These are phyloP conservation scores for Fusarium tanahbumbuense DNA, from an alignment of 2,329 filamentous ascomycete genomes.

Conservation along the genomic window DNA sequence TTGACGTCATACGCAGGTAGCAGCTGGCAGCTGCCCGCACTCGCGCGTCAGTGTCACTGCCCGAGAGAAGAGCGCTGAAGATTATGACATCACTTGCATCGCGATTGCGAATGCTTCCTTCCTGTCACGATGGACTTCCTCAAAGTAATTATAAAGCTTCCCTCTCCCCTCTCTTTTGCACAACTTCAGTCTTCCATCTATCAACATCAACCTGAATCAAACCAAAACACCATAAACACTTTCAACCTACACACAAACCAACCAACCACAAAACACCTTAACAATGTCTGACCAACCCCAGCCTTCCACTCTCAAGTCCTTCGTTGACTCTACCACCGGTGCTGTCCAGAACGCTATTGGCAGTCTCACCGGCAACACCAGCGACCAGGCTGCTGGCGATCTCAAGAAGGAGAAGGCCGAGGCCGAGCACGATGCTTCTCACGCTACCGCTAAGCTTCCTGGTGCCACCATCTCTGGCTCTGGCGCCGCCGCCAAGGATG, in stretches of 20 bases:
- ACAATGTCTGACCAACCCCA: conserved; percentile 49
- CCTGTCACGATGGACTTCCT: conserved; percentile 23
- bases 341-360: conserved; percentile 78
- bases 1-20: conserved; percentile 36
- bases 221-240: conserved; percentile 15
- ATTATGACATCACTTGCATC: conserved; percentile 42
- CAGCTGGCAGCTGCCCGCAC: background rate
- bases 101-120: conserved; percentile 27
- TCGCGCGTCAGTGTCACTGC: conserved; percentile 22
- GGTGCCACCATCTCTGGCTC: conserved; percentile 75
- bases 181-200: background rate
- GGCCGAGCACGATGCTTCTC: conserved; percentile 77
- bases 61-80: background rate
- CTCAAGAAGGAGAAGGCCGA: conserved; percentile 73
- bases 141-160: conserved; percentile 36
- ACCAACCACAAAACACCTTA: conserved; percentile 18
- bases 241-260: conserved; percentile 1
- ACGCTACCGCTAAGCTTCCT: conserved; percentile 79
- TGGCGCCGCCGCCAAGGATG: conserved; percentile 77
- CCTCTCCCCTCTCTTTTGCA: conserved; percentile 46
- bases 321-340: conserved; percentile 78
- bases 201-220: conserved; percentile 13
- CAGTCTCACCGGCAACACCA: conserved; percentile 76
- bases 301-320: conserved; percentile 82
- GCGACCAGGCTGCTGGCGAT: conserved; percentile 74